Evolutionary conservation across 2,329 filamentous ascomycete genomes (phyloP), one percentile per base, ranked within the genome.

Genomic region (Alternaria triticimaculans): DNA sequence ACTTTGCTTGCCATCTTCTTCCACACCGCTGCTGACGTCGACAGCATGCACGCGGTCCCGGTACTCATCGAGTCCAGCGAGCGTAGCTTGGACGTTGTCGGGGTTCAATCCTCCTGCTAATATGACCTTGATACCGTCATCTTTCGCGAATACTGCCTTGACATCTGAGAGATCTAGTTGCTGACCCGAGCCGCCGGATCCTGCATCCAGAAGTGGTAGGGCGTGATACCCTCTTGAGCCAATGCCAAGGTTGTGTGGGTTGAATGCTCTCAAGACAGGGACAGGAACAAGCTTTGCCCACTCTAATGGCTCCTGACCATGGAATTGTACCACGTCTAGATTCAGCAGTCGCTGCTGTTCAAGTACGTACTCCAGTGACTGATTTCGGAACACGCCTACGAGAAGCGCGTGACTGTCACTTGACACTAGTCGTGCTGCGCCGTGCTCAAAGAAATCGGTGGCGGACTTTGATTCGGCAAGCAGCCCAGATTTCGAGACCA

Each of bases 21-120:
- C 96, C 3, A 99, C 94, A 0, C 96, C 96, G 75, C 93, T 97
- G 80, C 94, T 97, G 20, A 97, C 93, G 83, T 99, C 96, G 4
- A 99, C 92, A 2, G 91, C 94, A 33, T 94, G 83, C 12, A 97
- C 87, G 63, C 90, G 88, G 10, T 84, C 84, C 25, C 84, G 84
- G 10, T 88, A 78, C 7, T 86, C 83, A 0, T 89, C 90, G 15
- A 95, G 82, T 14, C 86, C 85, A 21, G 84, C 82, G 18, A 99
- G 82, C 8, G 88, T 86, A 6, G 88, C 84, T 1, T 83, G 83
- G 6, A 99, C 91, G 74, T 97, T 99, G 4, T 90, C 88, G 1
- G 93, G 89, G 64, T 89, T 89, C 59, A 99, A 78, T 0, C 96
- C 96, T 12, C 96, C 96, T 9, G 96, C 96, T 48, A 99, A 84